These are phyloP conservation scores for Scedosporium apiospermum DNA, from an alignment of 2,329 filamentous ascomycete genomes.

Conservation along the genomic window DNA sequence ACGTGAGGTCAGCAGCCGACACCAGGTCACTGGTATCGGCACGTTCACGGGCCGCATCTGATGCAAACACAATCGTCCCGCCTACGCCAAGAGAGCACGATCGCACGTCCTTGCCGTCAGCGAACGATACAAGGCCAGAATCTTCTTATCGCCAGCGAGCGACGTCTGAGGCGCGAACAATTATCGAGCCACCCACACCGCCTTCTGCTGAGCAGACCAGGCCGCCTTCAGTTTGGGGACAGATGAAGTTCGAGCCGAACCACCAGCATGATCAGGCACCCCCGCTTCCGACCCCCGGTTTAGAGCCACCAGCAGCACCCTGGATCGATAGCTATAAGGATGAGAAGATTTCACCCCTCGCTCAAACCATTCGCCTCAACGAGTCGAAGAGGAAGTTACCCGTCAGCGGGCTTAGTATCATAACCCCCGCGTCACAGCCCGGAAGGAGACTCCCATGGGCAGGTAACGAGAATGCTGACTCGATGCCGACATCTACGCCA, in stretches of 20 bases:
- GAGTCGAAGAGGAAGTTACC: not conserved
- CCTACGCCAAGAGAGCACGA: not conserved
- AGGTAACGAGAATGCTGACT: not conserved
- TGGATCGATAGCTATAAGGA: not conserved
- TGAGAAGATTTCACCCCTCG: not conserved
- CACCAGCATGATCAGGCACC: not conserved
- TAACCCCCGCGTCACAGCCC: not conserved
- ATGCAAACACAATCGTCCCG: not conserved
- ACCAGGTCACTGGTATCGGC: not conserved
- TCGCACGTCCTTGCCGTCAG: not conserved
- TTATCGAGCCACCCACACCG: not conserved
- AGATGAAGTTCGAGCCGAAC: slow-evolving; percentile 2
- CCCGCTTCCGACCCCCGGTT: not conserved
- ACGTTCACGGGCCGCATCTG: not conserved
- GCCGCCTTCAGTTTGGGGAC: slow-evolving; percentile 3
- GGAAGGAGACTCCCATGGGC: not conserved
- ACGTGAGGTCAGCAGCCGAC: not conserved
- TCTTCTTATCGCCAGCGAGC: not conserved
- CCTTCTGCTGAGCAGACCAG: not conserved
- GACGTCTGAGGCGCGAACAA: not conserved
- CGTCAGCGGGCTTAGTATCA: not conserved
- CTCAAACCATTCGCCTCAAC: not conserved
- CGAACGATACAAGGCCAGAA: not conserved
- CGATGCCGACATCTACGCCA: not conserved
- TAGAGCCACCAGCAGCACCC: not conserved